Evolutionary conservation across 768 basidiomycete genomes (phyloP).

Genomic region (Tricholoma terreum): DNA sequence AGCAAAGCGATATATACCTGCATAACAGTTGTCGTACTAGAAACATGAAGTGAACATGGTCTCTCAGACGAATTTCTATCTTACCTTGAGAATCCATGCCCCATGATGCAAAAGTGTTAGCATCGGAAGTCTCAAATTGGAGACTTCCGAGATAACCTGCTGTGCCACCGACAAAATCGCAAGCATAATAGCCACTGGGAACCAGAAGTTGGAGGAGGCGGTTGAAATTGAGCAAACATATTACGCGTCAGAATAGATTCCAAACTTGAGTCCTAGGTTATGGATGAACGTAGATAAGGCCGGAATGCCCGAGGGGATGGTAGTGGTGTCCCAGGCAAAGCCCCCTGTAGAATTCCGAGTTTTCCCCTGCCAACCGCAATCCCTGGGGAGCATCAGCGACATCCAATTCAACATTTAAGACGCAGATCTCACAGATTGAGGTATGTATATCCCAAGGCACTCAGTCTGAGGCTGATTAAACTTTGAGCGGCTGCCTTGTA

Average conservation of each 20-base stretch:
- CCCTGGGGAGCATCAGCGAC: constrained; percentile 25
- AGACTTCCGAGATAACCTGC: constrained; percentile 44
- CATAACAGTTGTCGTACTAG: constrained; percentile 51
- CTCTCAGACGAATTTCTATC: neutral
- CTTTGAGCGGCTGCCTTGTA: constrained; percentile 39
- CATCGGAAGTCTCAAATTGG: constrained; percentile 45
- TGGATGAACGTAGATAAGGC: constrained; percentile 37
- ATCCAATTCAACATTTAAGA: neutral
- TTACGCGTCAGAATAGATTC: constrained; percentile 52
- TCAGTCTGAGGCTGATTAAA: constrained; percentile 36
- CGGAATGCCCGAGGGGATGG: constrained; percentile 36
- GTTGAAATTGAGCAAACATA: constrained; percentile 1
- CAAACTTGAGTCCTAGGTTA: constrained; percentile 55
- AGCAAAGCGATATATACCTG: constrained; percentile 28
- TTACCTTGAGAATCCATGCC: constrained; percentile 44
- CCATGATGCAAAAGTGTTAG: constrained; percentile 46
- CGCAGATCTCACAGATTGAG: constrained; percentile 35
- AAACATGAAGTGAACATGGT: neutral
- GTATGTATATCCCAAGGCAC: constrained; percentile 38
- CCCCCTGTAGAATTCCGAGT: constrained; percentile 36
- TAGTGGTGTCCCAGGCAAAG: constrained; percentile 43
- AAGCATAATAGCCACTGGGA: constrained; percentile 41
- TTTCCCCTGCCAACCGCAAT: constrained; percentile 51
- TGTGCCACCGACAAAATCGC: constrained; percentile 43
- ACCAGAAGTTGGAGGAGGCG: neutral